Conservation (phyloP, 164 flowering plant genomes). For the Litsea cubeba region DNA sequence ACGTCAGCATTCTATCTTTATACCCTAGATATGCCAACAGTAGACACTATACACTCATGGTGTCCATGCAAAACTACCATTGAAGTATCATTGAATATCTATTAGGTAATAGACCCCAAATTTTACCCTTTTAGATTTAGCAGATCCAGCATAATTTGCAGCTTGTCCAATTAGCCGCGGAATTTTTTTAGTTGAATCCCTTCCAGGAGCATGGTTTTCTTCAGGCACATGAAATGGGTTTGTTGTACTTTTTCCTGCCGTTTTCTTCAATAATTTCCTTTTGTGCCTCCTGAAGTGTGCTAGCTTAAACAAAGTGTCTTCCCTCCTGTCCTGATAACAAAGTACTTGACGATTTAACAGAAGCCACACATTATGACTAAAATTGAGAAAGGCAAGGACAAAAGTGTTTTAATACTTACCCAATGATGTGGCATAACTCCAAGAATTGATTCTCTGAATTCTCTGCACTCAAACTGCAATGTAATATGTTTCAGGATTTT, state of each 20-base stretch:
- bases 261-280: slow-evolving; percentile 72
- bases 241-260: slow-evolving; percentile 56
- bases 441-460: slow-evolving; percentile 87
- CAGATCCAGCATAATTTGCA: slow-evolving; percentile 67
- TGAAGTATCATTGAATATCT: background rate
- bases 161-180: slow-evolving; percentile 82
- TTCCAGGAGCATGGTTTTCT: slow-evolving; percentile 89
- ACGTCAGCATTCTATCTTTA: background rate
- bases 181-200: slow-evolving; percentile 75
- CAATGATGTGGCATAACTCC: slow-evolving; percentile 88
- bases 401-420: too few relatives aligned
- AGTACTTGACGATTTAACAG: background rate
- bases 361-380: background rate
- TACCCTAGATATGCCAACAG: background rate
- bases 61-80: background rate
- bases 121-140: slow-evolving; percentile 73
- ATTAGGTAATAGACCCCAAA: too few relatives aligned
- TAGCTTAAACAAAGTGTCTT: slow-evolving; percentile 75
- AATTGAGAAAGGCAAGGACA: background rate
- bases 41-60: background rate
- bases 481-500: slow-evolving; percentile 18
- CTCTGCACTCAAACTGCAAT: slow-evolving; percentile 90
- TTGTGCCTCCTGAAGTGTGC: slow-evolving; percentile 84
- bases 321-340: slow-evolving; percentile 77
- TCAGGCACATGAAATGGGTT: slow-evolving; percentile 76